Conservation (phyloP, 495 filamentous ascomycete species). For the Trichoderma asperelloides region DNA sequence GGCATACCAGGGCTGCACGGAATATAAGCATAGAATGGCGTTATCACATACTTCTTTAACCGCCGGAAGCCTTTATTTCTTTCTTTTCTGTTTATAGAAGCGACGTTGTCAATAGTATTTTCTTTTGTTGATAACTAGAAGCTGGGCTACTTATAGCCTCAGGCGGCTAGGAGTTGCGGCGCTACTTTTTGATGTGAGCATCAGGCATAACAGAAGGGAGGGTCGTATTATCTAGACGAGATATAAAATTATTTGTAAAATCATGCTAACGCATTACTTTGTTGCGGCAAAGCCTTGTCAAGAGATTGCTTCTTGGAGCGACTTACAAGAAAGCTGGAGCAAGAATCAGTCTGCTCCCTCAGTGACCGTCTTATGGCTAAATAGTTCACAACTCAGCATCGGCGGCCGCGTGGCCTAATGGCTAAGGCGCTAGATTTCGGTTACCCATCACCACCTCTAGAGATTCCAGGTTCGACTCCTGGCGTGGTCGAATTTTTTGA, state of each 20-base stretch:
- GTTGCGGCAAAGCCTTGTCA: no score
- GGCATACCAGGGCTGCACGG: not conserved
- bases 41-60: not conserved
- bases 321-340: no score
- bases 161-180: not conserved
- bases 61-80: not conserved
- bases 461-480: slow-evolving; percentile 13
- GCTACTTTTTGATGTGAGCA: not conserved
- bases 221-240: no score
- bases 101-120: not conserved
- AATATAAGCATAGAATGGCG: slow-evolving; percentile 6
- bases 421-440: slow-evolving; percentile 12
- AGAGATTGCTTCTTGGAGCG: no score
- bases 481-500: slow-evolving; percentile 9
- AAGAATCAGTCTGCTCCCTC: no score
- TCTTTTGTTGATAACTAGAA: not conserved
- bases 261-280: no score
- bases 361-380: no score
- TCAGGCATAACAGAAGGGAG: not conserved
- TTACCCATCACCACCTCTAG: not conserved
- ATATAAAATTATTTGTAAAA: no score
- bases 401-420: slow-evolving; percentile 11
- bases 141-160: not conserved
- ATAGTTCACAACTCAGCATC: no score
- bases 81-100: not conserved